phyloP scores from a whole-genome alignment of 176 grass and related monocot genomes.

The Guadua angustifolia region DNA sequence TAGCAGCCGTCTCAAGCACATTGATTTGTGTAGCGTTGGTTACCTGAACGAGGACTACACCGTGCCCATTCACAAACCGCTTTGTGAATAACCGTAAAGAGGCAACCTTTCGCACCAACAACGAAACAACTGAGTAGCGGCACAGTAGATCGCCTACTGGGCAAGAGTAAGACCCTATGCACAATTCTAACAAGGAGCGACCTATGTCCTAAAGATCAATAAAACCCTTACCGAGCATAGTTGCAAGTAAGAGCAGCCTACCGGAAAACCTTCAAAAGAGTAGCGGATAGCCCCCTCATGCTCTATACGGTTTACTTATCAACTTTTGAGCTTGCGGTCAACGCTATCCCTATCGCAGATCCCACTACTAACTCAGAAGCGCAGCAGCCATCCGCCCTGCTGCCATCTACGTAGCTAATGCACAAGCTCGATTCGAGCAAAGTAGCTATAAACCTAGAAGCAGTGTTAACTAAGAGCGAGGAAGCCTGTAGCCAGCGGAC shows the following conservation, averaged over 20 bases:
- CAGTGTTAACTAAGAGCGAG: background rate
- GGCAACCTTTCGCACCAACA: background rate
- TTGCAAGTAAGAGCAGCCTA: conserved; percentile 2
- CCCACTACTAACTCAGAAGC: background rate
- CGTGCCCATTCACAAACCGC: background rate
- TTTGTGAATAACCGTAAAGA: background rate
- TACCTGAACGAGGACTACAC: conserved; percentile 7
- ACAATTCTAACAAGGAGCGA: background rate
- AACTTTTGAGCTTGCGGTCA: conserved; percentile 4
- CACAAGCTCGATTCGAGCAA: background rate
- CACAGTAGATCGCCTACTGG: background rate
- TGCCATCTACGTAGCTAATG: background rate
- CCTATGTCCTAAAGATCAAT: background rate
- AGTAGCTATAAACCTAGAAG: conserved; percentile 32
- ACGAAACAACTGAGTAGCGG: background rate
- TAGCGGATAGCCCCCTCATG: background rate
- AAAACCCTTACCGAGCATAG: background rate
- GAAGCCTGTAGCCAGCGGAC: conserved; percentile 5
- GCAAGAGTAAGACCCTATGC: background rate
- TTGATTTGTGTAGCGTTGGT: background rate
- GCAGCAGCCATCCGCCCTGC: background rate
- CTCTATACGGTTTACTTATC: background rate
- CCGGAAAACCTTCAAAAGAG: background rate
- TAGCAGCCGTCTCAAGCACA: background rate
- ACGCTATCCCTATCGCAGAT: conserved; percentile 46